Evolutionary conservation across 192 early-diverging fungal genomes (phyloP).

Genomic region (Linnemannia schmuckeri): DNA sequence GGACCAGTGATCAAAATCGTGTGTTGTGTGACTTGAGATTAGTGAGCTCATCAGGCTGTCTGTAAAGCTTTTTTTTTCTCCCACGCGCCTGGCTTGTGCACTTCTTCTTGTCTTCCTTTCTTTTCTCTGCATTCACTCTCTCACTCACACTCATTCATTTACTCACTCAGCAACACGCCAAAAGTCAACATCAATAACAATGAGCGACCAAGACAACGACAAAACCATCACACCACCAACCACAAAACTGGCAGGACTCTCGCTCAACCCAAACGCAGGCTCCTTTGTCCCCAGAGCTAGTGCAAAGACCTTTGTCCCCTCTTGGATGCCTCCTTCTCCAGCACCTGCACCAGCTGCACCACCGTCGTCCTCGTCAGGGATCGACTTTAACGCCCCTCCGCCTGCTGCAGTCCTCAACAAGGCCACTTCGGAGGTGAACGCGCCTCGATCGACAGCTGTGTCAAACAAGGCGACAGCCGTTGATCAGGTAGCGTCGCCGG

Average conservation of each 20-base stretch:
- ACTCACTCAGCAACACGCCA: not conserved
- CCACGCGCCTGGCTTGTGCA: not conserved
- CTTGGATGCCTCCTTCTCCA: conserved; percentile 57
- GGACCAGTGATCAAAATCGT: no score
- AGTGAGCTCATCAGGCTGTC: not conserved
- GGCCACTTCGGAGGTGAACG: not conserved
- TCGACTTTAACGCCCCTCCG: conserved; percentile 15
- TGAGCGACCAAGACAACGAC: conserved; percentile 15
- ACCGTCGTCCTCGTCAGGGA: not conserved
- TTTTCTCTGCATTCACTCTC: not conserved
- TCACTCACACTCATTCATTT: not conserved
- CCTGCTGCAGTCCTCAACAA: conserved; percentile 33
- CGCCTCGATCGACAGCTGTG: no score
- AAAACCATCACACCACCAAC: not conserved
- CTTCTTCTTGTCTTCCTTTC: not conserved
- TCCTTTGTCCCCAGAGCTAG: conserved; percentile 73
- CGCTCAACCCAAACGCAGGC: conserved; percentile 69
- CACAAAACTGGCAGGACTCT: conserved; percentile 59
- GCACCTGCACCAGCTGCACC: conserved; percentile 13
- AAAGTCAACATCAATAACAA: not conserved
- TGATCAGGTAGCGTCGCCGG: not conserved
- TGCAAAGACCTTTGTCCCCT: conserved; percentile 78
- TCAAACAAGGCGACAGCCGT: not conserved
- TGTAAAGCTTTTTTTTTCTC: not conserved
- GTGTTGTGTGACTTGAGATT: not conserved